Evolutionary conservation across 2,329 filamentous ascomycete species (phyloP).

Genomic region (Cladosporium velox): DNA sequence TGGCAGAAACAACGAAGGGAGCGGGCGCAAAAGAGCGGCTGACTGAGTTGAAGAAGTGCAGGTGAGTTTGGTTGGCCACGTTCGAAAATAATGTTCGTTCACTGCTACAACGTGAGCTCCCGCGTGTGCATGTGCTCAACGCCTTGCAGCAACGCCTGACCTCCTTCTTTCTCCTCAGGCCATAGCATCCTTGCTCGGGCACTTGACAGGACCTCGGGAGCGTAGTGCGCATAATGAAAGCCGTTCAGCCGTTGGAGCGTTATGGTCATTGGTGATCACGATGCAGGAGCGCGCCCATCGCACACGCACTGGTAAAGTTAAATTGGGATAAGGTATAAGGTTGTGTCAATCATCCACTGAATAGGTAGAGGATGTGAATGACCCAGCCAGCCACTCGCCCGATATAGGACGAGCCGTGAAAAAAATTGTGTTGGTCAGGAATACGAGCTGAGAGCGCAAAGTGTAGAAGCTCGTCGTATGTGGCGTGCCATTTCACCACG

Average conservation of each 20-base stretch:
- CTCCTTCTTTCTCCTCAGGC: not conserved
- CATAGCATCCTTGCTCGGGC: not conserved
- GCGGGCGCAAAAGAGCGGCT: not conserved
- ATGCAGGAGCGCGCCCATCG: slow-evolving; percentile 5
- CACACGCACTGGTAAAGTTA: not conserved
- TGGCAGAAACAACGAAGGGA: not conserved
- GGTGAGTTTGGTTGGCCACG: not conserved
- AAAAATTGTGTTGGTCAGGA: not conserved
- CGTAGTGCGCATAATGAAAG: not conserved
- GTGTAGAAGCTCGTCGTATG: not conserved
- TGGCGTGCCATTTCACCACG: not conserved
- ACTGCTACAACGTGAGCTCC: slow-evolving; percentile 7
- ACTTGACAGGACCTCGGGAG: not conserved
- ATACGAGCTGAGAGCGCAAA: not conserved
- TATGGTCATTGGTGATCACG: slow-evolving; percentile 16
- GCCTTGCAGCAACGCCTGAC: slow-evolving; percentile 16
- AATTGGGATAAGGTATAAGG: slow-evolving; percentile 12
- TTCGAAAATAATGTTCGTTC: not conserved
- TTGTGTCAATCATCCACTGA: not conserved
- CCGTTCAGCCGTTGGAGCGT: not conserved
- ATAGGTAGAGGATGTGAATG: not conserved
- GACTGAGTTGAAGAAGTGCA: not conserved
- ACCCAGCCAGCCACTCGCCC: not conserved
- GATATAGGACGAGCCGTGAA: not conserved
- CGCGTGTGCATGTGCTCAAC: slow-evolving; percentile 12